phyloP scores from a whole-genome alignment of 805 yeast species.

The Pichia heedii region DNA sequence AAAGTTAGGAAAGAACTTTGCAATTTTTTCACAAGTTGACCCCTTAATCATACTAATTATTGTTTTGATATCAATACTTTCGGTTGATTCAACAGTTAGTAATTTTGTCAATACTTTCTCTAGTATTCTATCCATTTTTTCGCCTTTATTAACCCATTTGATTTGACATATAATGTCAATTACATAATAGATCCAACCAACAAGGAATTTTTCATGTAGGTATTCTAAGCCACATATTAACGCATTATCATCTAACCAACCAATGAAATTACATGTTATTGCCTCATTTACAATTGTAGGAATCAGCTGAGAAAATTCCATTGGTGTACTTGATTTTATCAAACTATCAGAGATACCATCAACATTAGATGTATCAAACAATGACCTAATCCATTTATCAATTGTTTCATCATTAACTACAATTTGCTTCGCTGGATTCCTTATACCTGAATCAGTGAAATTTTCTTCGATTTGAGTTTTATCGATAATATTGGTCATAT shows the following conservation, averaged over 20 bases:
- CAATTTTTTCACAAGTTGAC: slow-evolving; percentile 13
- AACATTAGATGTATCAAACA: slow-evolving; percentile 48
- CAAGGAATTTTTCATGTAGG: slow-evolving; percentile 70
- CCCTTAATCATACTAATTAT: slow-evolving; percentile 13
- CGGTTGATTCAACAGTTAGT: slow-evolving; percentile 10
- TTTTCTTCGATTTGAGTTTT: neutral
- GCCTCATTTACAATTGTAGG: slow-evolving; percentile 73
- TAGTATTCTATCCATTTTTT: slow-evolving; percentile 8
- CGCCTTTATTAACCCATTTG: slow-evolving; percentile 13
- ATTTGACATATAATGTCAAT: slow-evolving; percentile 14
- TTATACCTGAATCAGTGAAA: neutral
- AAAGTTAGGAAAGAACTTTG: slow-evolving; percentile 2
- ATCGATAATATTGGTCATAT: neutral
- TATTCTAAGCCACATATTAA: slow-evolving; percentile 78
- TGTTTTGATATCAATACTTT: slow-evolving; percentile 15
- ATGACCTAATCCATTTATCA: slow-evolving; percentile 69
- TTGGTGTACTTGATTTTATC: slow-evolving; percentile 54
- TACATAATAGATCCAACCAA: slow-evolving; percentile 47
- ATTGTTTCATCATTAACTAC: slow-evolving; percentile 17
- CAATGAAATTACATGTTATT: slow-evolving; percentile 47
- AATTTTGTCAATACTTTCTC: slow-evolving; percentile 16
- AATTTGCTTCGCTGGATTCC: neutral
- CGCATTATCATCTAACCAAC: slow-evolving; percentile 47
- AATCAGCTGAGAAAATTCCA: slow-evolving; percentile 58
- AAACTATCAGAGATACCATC: slow-evolving; percentile 82